phyloP scores from a whole-genome alignment of 306 rosid genomes.

The Dalbergia oliveri region DNA sequence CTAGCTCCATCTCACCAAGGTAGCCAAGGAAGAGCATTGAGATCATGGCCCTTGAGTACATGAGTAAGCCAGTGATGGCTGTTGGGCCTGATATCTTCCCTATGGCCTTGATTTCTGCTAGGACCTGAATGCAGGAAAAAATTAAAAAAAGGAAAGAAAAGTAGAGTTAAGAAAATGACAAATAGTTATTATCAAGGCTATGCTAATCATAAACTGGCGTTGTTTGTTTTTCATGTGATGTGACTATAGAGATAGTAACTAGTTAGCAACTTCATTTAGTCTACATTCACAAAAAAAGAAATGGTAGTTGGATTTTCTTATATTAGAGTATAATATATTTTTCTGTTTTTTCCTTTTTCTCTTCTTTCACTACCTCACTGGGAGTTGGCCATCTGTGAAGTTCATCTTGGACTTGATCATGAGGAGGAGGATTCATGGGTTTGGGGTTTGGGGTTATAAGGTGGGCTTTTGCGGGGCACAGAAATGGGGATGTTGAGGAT shows the following conservation, averaged over 20 bases:
- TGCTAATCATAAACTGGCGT: constrained; percentile 24
- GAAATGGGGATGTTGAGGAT: constrained; percentile 61
- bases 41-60: constrained; percentile 92
- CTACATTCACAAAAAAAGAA: constrained; percentile 31
- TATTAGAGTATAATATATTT: neutral
- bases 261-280: constrained; percentile 39
- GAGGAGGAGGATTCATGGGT: constrained; percentile 36
- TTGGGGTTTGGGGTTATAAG: constrained; percentile 56
- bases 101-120: constrained; percentile 81
- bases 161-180: no score
- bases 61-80: constrained; percentile 72
- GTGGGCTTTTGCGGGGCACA: constrained; percentile 56
- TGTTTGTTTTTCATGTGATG: constrained; percentile 28
- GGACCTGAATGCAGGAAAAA: constrained; percentile 58
- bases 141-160: no score
- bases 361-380: constrained; percentile 67
- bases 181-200: neutral
- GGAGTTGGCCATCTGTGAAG: constrained; percentile 86
- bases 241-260: constrained; percentile 32
- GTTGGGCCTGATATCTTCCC: constrained; percentile 92
- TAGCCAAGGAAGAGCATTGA: constrained; percentile 95
- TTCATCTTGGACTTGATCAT: constrained; percentile 51
- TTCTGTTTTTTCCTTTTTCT: neutral
- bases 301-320: constrained; percentile 8
- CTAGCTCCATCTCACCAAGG: constrained; percentile 90